Conservation (phyloP, 2,329 filamentous ascomycete species). For the Scedosporium apiospermum region DNA sequence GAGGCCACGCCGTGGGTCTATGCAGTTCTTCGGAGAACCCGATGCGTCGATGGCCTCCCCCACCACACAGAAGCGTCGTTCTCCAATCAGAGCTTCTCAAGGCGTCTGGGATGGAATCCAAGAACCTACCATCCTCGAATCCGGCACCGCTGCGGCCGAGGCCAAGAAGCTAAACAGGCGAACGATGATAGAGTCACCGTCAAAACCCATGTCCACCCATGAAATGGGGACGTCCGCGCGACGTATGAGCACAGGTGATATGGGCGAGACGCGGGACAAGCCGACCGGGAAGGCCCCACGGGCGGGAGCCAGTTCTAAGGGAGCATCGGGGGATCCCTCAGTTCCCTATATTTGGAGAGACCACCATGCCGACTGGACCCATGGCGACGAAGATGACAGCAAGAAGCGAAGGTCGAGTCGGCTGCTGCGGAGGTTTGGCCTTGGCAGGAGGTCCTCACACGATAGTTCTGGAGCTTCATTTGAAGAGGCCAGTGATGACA, state of each 20-base stretch:
- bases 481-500: constrained; percentile 15
- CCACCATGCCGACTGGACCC: constrained; percentile 47
- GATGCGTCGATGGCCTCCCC: neutral
- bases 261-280: neutral
- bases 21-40: neutral
- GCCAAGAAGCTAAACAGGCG: constrained; percentile 19
- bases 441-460: constrained; percentile 12
- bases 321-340: neutral
- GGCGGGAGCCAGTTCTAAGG: neutral
- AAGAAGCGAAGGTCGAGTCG: constrained; percentile 11
- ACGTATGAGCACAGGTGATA: neutral
- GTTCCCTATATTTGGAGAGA: constrained; percentile 17
- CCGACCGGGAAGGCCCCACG: neutral
- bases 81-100: neutral
- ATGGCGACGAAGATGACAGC: constrained; percentile 37
- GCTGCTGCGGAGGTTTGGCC: constrained; percentile 27
- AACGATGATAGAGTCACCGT: constrained; percentile 27
- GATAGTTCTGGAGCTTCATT: constrained; percentile 14
- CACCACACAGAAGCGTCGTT: neutral
- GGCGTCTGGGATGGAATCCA: constrained; percentile 3
- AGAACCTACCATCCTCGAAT: constrained; percentile 3
- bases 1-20: constrained; percentile 5
- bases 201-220: constrained; percentile 3
- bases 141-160: constrained; percentile 9
- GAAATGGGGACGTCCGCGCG: neutral